Percentiles rank a stretch among this genome's conserved stretches.
Evolutionary conservation across 345 rosid genomes (phyloP).

Genomic region (Erucastrum elatum): DNA sequence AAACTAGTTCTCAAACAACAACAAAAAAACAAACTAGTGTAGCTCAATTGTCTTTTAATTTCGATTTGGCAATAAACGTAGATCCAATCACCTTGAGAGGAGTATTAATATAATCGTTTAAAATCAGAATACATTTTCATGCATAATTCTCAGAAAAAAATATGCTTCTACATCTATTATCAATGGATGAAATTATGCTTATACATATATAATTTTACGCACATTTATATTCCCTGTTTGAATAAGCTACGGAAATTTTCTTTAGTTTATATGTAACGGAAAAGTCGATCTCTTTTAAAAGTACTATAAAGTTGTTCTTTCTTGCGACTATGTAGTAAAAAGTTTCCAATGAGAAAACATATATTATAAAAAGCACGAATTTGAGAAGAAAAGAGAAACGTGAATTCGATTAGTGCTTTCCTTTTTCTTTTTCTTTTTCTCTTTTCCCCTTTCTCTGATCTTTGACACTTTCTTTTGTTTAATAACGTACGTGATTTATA

Average conservation of each 20-base stretch:
- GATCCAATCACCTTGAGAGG: not conserved
- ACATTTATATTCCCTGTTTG: conserved; percentile 24
- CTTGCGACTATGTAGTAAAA: conserved; percentile 35
- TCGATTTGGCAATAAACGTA: not conserved
- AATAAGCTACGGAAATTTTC: not conserved
- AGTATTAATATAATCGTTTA: not conserved
- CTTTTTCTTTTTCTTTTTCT: conserved; percentile 22
- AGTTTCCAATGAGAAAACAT: conserved; percentile 33
- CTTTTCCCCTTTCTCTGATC: conserved; percentile 24
- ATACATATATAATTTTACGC: not conserved
- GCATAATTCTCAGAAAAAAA: not conserved
- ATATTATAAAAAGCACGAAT: conserved; percentile 38
- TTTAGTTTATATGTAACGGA: conserved; percentile 13
- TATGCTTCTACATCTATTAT: not conserved
- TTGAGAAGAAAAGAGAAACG: conserved; percentile 27
- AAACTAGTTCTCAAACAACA: not conserved
- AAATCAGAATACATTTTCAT: not conserved
- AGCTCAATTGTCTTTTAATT: not conserved
- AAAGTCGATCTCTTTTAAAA: conserved; percentile 38
- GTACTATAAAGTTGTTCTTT: conserved; percentile 32
- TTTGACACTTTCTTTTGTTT: conserved; percentile 37
- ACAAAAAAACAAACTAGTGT: not conserved
- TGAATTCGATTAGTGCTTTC: conserved; percentile 38
- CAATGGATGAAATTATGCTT: not conserved
- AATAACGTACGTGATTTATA: conserved; percentile 33